These are phyloP conservation scores for Solanum commersonii DNA, from an alignment of 257 asterid genomes.

Conservation along the genomic window DNA sequence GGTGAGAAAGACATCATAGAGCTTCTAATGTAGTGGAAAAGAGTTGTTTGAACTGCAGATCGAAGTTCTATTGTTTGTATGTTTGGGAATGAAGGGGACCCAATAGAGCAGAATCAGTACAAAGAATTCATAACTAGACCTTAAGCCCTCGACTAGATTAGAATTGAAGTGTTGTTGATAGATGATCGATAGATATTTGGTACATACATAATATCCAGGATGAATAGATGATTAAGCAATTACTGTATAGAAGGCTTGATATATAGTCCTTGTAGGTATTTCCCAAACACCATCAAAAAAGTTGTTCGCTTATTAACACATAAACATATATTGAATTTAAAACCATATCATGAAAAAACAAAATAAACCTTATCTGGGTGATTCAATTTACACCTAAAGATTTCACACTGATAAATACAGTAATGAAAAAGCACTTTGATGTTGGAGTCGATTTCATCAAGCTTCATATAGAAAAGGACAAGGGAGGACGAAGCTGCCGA, in stretches of 20 bases:
- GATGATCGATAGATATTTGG: not conserved
- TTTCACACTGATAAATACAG: not conserved
- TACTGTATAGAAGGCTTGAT: not conserved
- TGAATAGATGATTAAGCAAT: not conserved
- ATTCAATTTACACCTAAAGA: not conserved
- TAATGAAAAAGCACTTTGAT: not conserved
- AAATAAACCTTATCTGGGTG: not conserved
- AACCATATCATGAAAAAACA: not conserved
- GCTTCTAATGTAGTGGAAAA: not conserved
- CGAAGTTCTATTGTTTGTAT: not conserved
- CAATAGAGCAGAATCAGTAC: not conserved
- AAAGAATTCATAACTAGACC: not conserved
- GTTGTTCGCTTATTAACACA: not conserved
- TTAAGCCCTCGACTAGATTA: not conserved
- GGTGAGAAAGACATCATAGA: not conserved
- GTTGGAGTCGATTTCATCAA: not conserved
- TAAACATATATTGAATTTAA: not conserved
- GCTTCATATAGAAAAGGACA: not conserved
- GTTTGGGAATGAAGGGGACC: not conserved
- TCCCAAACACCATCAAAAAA: not conserved
- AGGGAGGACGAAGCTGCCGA: not conserved
- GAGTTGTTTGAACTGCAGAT: not conserved
- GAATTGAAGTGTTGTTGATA: not conserved
- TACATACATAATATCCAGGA: not conserved
- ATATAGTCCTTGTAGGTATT: not conserved